Evolutionary conservation across 1,284 basidiomycete genomes (phyloP).

Genomic region (Trichosporon ovoides): DNA sequence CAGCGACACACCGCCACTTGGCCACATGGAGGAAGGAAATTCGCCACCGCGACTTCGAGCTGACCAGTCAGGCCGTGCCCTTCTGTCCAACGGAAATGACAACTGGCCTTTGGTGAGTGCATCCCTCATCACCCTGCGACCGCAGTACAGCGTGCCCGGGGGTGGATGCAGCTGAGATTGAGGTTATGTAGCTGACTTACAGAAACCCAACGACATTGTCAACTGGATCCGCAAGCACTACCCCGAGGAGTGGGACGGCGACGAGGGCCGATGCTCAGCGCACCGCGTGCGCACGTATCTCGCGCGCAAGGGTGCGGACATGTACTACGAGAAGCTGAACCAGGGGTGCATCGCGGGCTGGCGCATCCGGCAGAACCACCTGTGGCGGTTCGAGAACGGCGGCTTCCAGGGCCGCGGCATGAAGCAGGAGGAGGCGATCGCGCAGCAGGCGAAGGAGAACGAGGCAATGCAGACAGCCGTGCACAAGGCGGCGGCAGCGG

Average conservation of each 20-base stretch:
- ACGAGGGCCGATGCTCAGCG: constrained; percentile 46
- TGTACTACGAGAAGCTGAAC: constrained; percentile 48
- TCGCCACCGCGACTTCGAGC: constrained; percentile 1
- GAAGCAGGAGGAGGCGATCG: constrained; percentile 47
- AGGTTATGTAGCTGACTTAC: constrained; percentile 4
- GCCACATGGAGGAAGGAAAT: background rate
- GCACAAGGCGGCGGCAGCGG: constrained; percentile 44
- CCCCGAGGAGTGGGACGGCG: constrained; percentile 46
- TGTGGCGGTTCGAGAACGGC: constrained; percentile 46
- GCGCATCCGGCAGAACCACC: constrained; percentile 46
- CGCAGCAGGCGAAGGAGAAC: constrained; percentile 38
- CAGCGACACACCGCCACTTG: background rate
- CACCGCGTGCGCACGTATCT: constrained; percentile 47
- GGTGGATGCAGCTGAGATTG: background rate
- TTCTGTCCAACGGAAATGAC: constrained; percentile 45
- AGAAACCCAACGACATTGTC: constrained; percentile 49
- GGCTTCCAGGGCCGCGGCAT: constrained; percentile 47
- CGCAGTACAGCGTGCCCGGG: background rate
- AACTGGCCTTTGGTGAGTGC: constrained; percentile 46
- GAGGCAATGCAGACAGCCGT: constrained; percentile 37
- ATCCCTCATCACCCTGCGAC: background rate
- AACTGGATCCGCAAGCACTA: constrained; percentile 48
- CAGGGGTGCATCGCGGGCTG: constrained; percentile 45
- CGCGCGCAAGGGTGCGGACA: constrained; percentile 47
- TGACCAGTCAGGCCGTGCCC: constrained; percentile 32